phyloP scores from a whole-genome alignment of 495 filamentous ascomycete species.

The Xylaria scruposa region DNA sequence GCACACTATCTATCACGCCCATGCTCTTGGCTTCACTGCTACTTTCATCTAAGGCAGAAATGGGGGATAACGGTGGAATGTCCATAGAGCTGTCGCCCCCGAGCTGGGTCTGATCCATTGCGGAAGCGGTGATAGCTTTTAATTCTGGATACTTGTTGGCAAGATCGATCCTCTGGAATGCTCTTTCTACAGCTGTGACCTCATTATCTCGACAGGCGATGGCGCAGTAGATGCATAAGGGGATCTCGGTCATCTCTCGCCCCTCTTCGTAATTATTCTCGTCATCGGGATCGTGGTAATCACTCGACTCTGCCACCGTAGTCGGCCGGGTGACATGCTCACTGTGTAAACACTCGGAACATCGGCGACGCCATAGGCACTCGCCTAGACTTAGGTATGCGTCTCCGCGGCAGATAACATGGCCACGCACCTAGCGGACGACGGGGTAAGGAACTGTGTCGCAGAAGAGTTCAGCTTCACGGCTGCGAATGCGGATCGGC shows the following conservation, averaged over 20 bases:
- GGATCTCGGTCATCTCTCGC: slow-evolving; percentile 47
- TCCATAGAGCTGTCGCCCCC: slow-evolving; percentile 27
- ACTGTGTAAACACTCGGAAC: slow-evolving; percentile 56
- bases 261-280: neutral
- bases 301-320: slow-evolving; percentile 26
- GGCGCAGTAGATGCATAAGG: slow-evolving; percentile 44
- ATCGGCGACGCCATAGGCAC: slow-evolving; percentile 58
- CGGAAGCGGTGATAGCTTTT: neutral
- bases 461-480: slow-evolving; percentile 49
- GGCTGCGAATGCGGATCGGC: slow-evolving; percentile 38
- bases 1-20: neutral
- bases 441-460: slow-evolving; percentile 46
- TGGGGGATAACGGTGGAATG: neutral
- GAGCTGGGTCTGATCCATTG: neutral
- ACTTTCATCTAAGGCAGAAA: neutral
- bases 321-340: slow-evolving; percentile 34
- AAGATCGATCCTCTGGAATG: slow-evolving; percentile 36
- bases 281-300: neutral
- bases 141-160: slow-evolving; percentile 35
- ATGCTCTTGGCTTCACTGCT: neutral
- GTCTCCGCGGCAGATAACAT: slow-evolving; percentile 49
- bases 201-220: slow-evolving; percentile 37
- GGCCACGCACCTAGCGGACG: slow-evolving; percentile 59
- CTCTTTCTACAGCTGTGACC: slow-evolving; percentile 29
- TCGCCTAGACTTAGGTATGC: slow-evolving; percentile 55